Base-by-base conservation (phyloP, 371 early-diverging fungal species). In the Lichtheimia ornata region DNA sequence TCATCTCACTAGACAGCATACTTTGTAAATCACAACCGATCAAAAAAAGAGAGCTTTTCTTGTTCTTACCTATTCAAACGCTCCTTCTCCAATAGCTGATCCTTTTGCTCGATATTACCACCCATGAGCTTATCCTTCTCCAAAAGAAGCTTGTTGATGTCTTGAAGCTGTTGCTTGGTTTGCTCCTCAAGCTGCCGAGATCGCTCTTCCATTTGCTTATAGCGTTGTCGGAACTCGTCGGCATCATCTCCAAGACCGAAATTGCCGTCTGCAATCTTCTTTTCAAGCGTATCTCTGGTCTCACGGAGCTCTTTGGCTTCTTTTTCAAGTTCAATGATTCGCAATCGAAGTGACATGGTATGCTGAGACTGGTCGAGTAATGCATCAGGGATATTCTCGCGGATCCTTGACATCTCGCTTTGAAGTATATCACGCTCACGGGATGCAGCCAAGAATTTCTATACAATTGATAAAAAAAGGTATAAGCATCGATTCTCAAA, bases 381-480 rank as follows among this genome's bases (percentile, higher is more conserved):
- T 2, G 76, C 71, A 61, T 77, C 78, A 2, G 82, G 75, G 25
- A 81, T 78, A 17, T 72, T 75, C 52, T 76, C 76, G 13, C 87
- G 75, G 50, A 87, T 79, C 53, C 89, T 87, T 25, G 83, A 82
- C 70, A 92, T 78, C 56, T 93, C 89, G 45, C 85, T 85, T 66
- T 92, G 91, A 25, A 93, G 71, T 13, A 82, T 79, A 59, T 91
- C 74, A 69, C 85, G 90, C 64, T 77, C 80, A 51, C 90, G 86
- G 30, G 85, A 86, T 13, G 86, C 88, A 45, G 83, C 79, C 62
- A 88, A 69, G 40, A 71, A 61, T 11, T 50, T 61, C 45, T 47
- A 50, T 35, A 18, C 20, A 41, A 7, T 24, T 15, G n/a, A n/a
- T n/a, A 22, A 2, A 17, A 5, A 47, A n/a, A 47, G 20, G 7